These are phyloP conservation scores for Rosa persica DNA, from an alignment of 306 rosid genomes.

Conservation along the genomic window DNA sequence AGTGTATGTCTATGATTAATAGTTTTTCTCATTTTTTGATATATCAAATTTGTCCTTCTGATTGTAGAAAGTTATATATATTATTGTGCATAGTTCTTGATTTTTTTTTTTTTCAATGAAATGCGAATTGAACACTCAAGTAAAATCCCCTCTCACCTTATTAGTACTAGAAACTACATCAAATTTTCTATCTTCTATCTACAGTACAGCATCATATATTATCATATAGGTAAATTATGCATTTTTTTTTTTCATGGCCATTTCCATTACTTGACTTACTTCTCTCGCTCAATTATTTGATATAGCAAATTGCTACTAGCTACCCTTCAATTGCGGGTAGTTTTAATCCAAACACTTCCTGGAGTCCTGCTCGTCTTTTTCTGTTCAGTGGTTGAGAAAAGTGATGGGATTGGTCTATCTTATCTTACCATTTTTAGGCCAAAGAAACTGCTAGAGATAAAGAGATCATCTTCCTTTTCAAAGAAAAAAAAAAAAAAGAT, in stretches of 20 bases:
- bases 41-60: too few relatives aligned
- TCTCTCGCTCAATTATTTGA: not conserved
- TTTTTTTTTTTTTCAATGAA: too few relatives aligned
- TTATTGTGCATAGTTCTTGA: not conserved
- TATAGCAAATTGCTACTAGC: not conserved
- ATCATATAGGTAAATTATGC: too few relatives aligned
- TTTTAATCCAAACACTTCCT: constrained; percentile 5
- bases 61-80: too few relatives aligned
- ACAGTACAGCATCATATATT: not conserved
- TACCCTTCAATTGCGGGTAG: not conserved
- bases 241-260: not conserved
- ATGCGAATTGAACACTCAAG: too few relatives aligned
- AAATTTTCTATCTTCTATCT: too few relatives aligned
- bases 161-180: too few relatives aligned
- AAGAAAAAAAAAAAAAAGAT: too few relatives aligned
- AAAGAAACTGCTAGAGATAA: not conserved
- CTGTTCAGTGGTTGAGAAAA: not conserved
- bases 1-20: too few relatives aligned
- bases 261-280: not conserved
- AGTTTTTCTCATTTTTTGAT: too few relatives aligned
- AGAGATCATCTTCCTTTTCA: not conserved
- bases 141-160: too few relatives aligned
- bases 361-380: not conserved
- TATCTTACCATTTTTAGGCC: not conserved
- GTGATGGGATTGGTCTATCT: not conserved